A percentile compares a stretch with the other conserved stretches of the same genome.
phyloP scores from a whole-genome alignment of 345 rosid species.

The Sonneratia caseolaris region DNA sequence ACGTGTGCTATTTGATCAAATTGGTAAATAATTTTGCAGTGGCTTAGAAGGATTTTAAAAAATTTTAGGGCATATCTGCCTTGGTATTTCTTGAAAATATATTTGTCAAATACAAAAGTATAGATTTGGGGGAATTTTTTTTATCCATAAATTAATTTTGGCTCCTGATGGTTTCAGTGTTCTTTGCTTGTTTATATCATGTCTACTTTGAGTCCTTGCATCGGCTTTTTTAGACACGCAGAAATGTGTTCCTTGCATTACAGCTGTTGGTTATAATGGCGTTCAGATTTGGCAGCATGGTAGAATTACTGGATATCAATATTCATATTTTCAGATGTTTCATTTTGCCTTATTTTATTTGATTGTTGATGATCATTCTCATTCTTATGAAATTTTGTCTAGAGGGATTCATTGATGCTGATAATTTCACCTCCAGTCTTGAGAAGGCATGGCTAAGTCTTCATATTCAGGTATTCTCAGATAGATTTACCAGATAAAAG shows the following conservation, averaged over 20 bases:
- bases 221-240: slow-evolving; percentile 51
- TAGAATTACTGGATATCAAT: slow-evolving; percentile 3
- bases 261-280: slow-evolving; percentile 81
- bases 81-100: neutral
- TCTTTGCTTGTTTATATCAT: neutral
- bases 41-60: neutral
- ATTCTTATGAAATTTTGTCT: slow-evolving; percentile 14
- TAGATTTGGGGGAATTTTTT: neutral
- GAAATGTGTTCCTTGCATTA: slow-evolving; percentile 60
- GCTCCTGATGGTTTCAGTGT: neutral
- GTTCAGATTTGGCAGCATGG: slow-evolving; percentile 76
- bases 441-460: slow-evolving; percentile 80
- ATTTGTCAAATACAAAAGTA: neutral
- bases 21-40: neutral
- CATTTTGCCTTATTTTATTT: neutral
- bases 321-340: neutral
- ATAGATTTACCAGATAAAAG: neutral
- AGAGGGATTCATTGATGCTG: slow-evolving; percentile 74
- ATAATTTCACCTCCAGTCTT: slow-evolving; percentile 54
- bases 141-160: neutral
- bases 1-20: neutral
- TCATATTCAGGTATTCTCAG: slow-evolving; percentile 54
- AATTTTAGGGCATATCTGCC: neutral
- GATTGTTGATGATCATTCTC: neutral
- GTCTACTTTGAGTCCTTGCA: slow-evolving; percentile 43